Evolutionary conservation across 306 rosid genomes (phyloP).

Genomic region (Arachis stenosperma): DNA sequence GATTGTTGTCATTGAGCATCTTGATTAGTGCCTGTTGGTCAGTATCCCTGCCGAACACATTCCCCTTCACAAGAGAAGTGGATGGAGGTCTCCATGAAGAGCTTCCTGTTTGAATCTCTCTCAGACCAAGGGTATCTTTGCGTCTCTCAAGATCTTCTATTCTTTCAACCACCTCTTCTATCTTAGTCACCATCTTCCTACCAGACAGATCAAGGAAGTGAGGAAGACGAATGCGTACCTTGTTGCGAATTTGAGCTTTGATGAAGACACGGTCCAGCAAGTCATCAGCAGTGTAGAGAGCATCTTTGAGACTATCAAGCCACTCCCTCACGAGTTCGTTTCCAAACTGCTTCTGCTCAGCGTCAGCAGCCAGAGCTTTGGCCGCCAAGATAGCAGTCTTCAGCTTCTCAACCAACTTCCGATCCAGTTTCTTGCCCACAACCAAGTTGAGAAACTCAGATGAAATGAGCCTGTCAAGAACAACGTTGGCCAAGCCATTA

Average conservation of each 20-base stretch:
- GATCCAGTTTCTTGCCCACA: background rate
- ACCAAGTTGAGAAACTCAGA: background rate
- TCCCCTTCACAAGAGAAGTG: too few species aligned
- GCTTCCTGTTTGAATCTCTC: too few species aligned
- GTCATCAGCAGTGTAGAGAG: background rate
- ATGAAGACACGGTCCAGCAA: constrained; percentile 35
- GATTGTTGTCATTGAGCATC: too few species aligned
- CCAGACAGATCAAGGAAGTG: too few species aligned
- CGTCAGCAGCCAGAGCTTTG: background rate
- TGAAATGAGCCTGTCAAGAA: background rate
- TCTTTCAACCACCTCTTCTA: too few species aligned
- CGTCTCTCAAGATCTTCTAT: too few species aligned
- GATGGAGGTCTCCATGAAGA: too few species aligned
- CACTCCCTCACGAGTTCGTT: background rate
- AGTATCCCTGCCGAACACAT: too few species aligned
- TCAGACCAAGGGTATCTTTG: too few species aligned
- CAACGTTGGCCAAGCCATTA: background rate
- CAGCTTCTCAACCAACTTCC: background rate
- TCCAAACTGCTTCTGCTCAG: background rate
- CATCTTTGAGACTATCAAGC: background rate
- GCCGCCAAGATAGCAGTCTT: background rate
- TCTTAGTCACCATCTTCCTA: too few species aligned
- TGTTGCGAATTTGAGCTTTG: constrained; percentile 2
- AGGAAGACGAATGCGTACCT: background rate
- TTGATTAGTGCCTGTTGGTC: too few species aligned